A percentile compares a stretch with the other conserved stretches of the same genome.
Conservation (phyloP, 1,139 yeast genomes). For the Nakaseomyces bracarensis region DNA sequence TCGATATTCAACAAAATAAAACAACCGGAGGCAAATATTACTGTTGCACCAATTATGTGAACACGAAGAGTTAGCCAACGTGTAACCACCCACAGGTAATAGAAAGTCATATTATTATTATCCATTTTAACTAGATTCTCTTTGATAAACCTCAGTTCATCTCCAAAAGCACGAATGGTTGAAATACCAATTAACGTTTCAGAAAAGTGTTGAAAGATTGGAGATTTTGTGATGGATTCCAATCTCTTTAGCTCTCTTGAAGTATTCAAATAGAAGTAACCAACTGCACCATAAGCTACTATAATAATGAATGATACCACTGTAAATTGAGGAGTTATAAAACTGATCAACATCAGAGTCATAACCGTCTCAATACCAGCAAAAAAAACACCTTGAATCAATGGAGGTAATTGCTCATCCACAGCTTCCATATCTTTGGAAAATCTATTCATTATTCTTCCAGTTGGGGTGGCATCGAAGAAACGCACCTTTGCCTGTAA, state of each 20-base stretch:
- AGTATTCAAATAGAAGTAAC: conserved; percentile 9
- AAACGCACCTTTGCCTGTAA: conserved; percentile 50
- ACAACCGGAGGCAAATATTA: conserved; percentile 38
- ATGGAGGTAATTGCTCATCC: conserved; percentile 44
- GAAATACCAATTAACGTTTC: conserved; percentile 61
- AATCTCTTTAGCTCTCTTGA: conserved; percentile 49
- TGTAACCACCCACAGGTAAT: conserved; percentile 54
- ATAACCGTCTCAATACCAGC: conserved; percentile 6
- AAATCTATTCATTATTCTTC: conserved; percentile 50
- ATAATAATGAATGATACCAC: conserved; percentile 6
- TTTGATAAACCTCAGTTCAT: conserved; percentile 40
- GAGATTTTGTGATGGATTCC: conserved; percentile 62
- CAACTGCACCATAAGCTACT: conserved; percentile 11
- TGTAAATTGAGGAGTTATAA: conserved; percentile 11
- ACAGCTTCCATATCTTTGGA: conserved; percentile 54
- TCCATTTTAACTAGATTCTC: conserved; percentile 44
- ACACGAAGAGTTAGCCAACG: conserved; percentile 64
- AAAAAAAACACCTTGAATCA: conserved; percentile 9
- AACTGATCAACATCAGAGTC: conserved; percentile 12
- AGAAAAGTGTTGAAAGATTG: conserved; percentile 62
- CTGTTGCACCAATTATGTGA: conserved; percentile 41
- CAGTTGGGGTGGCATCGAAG: conserved; percentile 55
- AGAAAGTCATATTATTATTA: conserved; percentile 58
- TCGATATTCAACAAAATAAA: conserved; percentile 53
- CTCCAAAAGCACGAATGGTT: conserved; percentile 54